Percentiles rank a stretch among this genome's conserved stretches.
These are phyloP conservation scores for Plasmodium knowlesi DNA, from an alignment of 169 alveolate species.

Conservation along the genomic window DNA sequence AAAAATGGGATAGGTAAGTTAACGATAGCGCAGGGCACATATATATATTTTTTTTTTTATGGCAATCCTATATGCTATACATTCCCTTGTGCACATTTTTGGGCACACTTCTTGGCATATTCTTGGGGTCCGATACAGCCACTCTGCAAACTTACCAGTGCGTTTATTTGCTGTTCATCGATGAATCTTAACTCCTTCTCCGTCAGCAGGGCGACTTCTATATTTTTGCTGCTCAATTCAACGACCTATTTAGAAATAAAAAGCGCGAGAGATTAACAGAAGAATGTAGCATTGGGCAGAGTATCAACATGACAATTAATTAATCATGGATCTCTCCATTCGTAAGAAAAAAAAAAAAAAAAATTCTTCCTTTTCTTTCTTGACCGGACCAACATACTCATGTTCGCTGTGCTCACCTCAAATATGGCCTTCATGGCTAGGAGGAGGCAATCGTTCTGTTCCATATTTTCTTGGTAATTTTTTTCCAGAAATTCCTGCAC, in stretches of 20 bases:
- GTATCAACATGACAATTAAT: neutral
- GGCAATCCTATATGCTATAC: neutral
- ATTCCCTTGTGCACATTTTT: neutral
- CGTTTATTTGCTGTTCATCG: constrained; percentile 78
- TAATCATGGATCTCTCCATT: neutral
- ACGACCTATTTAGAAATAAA: constrained; percentile 78
- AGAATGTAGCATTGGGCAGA: neutral
- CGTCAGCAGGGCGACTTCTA: constrained; percentile 88
- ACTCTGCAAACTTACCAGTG: constrained; percentile 51
- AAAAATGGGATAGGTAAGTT: neutral
- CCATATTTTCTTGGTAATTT: constrained; percentile 91
- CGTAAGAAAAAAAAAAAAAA: no score
- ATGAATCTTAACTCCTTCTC: constrained; percentile 81
- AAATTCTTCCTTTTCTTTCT: neutral
- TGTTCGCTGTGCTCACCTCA: constrained; percentile 85
- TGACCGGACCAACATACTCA: neutral
- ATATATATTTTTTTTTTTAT: neutral
- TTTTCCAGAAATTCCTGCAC: constrained; percentile 96
- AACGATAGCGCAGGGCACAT: neutral
- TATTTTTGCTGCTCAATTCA: constrained; percentile 89
- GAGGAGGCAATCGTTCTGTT: constrained; percentile 90
- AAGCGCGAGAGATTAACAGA: neutral
- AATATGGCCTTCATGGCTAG: constrained; percentile 95
- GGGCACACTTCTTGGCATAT: neutral
- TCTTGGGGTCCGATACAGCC: neutral